Percentiles rank a stretch among this genome's conserved stretches.
phyloP scores from a whole-genome alignment of 2,329 filamentous ascomycete genomes.

The Thelonectria olida region DNA sequence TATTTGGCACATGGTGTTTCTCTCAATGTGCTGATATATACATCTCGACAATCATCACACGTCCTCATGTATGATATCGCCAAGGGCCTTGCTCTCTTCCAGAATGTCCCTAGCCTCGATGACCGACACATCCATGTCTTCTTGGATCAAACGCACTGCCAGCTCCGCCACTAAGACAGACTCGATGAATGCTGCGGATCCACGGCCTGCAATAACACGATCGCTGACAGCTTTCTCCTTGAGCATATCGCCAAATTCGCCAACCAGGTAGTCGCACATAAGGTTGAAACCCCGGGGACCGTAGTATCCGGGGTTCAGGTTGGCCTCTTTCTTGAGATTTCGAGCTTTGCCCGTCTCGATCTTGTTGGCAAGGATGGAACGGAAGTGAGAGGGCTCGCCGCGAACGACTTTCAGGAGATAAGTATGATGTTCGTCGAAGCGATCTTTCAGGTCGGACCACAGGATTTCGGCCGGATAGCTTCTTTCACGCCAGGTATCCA shows the following conservation, averaged over 20 bases:
- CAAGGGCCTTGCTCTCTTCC: constrained; percentile 72
- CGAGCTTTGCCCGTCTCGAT: constrained; percentile 66
- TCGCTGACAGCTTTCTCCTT: constrained; percentile 71
- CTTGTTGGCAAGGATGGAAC: constrained; percentile 62
- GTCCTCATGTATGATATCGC: constrained; percentile 74
- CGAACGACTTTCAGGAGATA: constrained; percentile 69
- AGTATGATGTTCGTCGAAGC: constrained; percentile 65
- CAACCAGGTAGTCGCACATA: constrained; percentile 76
- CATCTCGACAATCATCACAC: constrained; percentile 26
- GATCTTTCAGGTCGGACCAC: constrained; percentile 69
- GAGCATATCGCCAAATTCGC: constrained; percentile 66
- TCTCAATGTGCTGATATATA: too few relatives aligned
- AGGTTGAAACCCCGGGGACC: constrained; percentile 76
- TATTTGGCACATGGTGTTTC: too few relatives aligned
- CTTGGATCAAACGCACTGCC: constrained; percentile 62
- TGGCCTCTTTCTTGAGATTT: constrained; percentile 67
- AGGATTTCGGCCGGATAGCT: constrained; percentile 74
- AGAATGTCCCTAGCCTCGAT: constrained; percentile 64
- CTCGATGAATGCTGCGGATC: constrained; percentile 75
- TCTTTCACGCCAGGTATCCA: constrained; percentile 55
- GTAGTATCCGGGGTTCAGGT: constrained; percentile 82
- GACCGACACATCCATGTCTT: constrained; percentile 60
- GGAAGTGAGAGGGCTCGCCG: constrained; percentile 68
- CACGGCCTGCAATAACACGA: constrained; percentile 70
- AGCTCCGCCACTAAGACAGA: constrained; percentile 81